Conservation (phyloP, 2,329 filamentous ascomycete genomes). For the Fusarium palustre region DNA sequence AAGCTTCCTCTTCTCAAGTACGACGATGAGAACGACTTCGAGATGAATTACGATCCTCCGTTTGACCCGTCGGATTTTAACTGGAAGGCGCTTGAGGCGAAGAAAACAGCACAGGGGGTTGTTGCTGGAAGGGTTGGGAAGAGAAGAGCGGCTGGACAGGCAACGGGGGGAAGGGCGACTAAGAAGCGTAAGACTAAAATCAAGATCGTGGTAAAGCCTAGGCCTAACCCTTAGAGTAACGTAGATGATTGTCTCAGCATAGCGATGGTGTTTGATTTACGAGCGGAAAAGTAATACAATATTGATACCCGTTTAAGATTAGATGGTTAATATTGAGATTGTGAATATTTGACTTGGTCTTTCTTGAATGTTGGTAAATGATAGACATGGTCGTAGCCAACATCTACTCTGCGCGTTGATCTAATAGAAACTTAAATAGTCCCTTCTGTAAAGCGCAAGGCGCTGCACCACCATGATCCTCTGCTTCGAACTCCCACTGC, state of each 20-base stretch:
- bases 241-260: neutral
- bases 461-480: slow-evolving; percentile 46
- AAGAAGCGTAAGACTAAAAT: neutral
- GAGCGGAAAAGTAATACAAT: neutral
- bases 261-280: neutral
- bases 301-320: neutral
- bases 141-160: neutral
- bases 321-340: neutral
- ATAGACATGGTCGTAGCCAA: neutral
- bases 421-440: slow-evolving; percentile 35
- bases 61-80: slow-evolving; percentile 20
- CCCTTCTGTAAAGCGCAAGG: slow-evolving; percentile 38
- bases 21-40: fast-evolving
- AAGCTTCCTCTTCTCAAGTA: slow-evolving; percentile 6
- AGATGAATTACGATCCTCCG: slow-evolving; percentile 2
- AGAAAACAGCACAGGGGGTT: neutral
- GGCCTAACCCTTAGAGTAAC: neutral
- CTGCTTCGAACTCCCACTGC: slow-evolving; percentile 45
- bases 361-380: neutral
- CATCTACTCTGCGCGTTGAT: slow-evolving; percentile 6
- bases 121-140: neutral
- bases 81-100: slow-evolving; percentile 4
- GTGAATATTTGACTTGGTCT: neutral
- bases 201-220: neutral
- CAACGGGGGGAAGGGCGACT: neutral